Conservation (phyloP, 2,329 filamentous ascomycete species). For the Botrytis sinoallii region DNA sequence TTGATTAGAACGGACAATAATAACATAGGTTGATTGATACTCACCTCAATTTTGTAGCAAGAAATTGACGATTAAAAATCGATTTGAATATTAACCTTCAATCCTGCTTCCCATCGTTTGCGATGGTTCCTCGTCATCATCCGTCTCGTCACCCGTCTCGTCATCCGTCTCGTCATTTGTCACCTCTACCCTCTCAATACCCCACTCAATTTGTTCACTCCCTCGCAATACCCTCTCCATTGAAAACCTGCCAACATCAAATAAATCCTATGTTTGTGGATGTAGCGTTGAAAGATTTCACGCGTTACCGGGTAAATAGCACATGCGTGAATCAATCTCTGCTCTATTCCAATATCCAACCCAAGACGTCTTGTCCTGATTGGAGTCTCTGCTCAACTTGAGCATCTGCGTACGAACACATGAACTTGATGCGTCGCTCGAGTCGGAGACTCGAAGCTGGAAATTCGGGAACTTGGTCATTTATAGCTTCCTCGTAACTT, state of each 20-base stretch:
- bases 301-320: background rate
- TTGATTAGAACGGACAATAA: background rate
- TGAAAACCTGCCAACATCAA: background rate
- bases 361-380: background rate
- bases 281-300: fast-evolving
- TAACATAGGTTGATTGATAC: background rate
- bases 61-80: too few relatives aligned
- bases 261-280: background rate
- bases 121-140: background rate
- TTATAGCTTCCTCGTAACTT: background rate
- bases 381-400: too few relatives aligned
- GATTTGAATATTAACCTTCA: too few relatives aligned
- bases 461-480: background rate
- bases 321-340: background rate
- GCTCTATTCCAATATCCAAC: background rate
- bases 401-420: background rate
- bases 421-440: background rate
- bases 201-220: background rate
- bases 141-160: background rate
- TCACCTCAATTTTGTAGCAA: background rate
- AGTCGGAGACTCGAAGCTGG: fast-evolving
- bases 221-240: background rate
- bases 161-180: background rate
- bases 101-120: background rate
- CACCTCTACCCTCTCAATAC: background rate